Percentiles rank a stretch among this genome's conserved stretches.
Conservation (phyloP, 495 filamentous ascomycete species). For the Podospora pseudopauciseta region DNA sequence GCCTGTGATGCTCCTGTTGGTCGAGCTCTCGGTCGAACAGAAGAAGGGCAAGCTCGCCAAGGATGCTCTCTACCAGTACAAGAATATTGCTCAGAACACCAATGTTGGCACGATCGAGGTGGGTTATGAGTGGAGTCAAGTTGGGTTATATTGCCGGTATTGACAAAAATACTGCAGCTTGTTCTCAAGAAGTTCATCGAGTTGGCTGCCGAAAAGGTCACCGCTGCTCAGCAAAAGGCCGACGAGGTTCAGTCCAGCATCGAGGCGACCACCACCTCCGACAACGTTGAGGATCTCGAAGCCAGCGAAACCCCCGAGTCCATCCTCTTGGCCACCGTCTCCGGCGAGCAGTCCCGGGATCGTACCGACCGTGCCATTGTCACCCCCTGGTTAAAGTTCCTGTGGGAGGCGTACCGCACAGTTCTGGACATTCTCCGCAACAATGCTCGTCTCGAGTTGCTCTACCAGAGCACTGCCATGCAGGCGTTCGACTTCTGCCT, state of each 20-base stretch:
- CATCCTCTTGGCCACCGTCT: slow-evolving; percentile 94
- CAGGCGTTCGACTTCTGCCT: slow-evolving; percentile 98
- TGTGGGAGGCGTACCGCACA: slow-evolving; percentile 99
- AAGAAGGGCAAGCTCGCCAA: slow-evolving; percentile 97
- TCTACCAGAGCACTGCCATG: slow-evolving; percentile 96
- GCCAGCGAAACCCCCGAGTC: slow-evolving; percentile 97
- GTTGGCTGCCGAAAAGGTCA: slow-evolving; percentile 92
- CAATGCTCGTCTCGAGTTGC: slow-evolving; percentile 93
- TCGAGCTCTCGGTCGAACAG: slow-evolving; percentile 93
- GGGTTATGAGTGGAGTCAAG: slow-evolving; percentile 7
- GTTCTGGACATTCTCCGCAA: slow-evolving; percentile 98
- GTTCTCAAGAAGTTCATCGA: slow-evolving; percentile 98
- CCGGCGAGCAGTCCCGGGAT: slow-evolving; percentile 93
- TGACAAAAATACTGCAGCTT: slow-evolving; percentile 47
- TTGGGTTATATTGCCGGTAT: slow-evolving; percentile 18
- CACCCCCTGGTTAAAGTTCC: slow-evolving; percentile 97
- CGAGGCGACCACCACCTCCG: slow-evolving; percentile 60
- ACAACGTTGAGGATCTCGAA: slow-evolving; percentile 88
- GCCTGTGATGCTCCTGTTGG: slow-evolving; percentile 96
- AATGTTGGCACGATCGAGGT: slow-evolving; percentile 98
- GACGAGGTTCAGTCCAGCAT: slow-evolving; percentile 88
- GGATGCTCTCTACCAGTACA: slow-evolving; percentile 98
- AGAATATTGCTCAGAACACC: slow-evolving; percentile 98
- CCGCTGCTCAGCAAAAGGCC: slow-evolving; percentile 90
- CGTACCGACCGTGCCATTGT: slow-evolving; percentile 97